Evolutionary conservation across 2,329 filamentous ascomycete genomes (phyloP), one percentile per base, ranked within the genome.

Genomic region (Pestalotiopsis sp.): DNA sequence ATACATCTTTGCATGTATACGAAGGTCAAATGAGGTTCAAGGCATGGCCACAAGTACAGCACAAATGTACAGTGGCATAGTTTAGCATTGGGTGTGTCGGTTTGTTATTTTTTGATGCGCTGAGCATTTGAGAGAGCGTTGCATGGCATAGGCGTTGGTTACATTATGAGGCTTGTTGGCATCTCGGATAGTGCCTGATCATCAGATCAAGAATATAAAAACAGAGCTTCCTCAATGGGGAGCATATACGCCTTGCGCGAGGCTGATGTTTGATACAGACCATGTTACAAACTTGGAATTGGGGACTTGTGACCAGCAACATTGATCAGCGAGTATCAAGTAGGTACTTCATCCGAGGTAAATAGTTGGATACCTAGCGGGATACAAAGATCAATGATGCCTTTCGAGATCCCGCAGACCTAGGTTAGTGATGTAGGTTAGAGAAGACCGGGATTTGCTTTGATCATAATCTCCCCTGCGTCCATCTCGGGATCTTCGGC

Each of bases 41-140:
- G 27, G 62, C 25, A 64, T 20, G 27, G 3, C n/a, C 11, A 57
- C 38, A 63, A 17, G 20, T 11, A 27, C 27, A 58, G 13, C 6
- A 39, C n/a, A 17, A 39, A 20, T 4, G 59, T 39, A 38, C 59
- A 62, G 17, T 23, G 39, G 49, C 23, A 27, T 61, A 64, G 36
- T 65, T 63, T 59, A 52, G 62, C 64, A 66, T 31, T 31, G n/a
- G 31, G 3, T 27, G 20, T 20, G 45, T 17, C 20, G 45, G 45
- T 25, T 27, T 38, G 49, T 7, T 56, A 20, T 52, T 52, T 7
- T 9, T 49, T 17, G 17, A 41, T 4, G 57, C 36, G 14, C 45
- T 39, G 36, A 61, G 56, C 59, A 62, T 62, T 62, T 62, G 14
- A 14, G n/a, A 62, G 25, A 62, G 59, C 45, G 45, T 52, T 52